A percentile compares a stretch with the other conserved stretches of the same genome.
These are phyloP conservation scores for Scedosporium minutisporum DNA, from an alignment of 2,329 filamentous ascomycete genomes.

Conservation along the genomic window DNA sequence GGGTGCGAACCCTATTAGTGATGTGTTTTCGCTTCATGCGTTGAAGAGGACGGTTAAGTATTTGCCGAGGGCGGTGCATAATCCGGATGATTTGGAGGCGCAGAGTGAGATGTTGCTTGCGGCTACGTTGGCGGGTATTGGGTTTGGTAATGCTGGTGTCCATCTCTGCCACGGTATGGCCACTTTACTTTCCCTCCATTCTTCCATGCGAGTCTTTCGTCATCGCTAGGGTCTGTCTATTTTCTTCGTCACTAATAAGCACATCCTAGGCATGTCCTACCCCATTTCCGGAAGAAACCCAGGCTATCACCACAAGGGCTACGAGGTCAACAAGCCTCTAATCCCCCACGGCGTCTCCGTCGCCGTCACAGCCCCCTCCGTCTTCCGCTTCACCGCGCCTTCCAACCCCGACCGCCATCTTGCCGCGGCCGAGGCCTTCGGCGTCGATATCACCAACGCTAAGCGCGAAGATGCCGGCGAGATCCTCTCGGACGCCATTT, in stretches of 20 bases:
- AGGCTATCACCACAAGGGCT: conserved; percentile 78
- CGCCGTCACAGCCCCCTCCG: conserved; percentile 83
- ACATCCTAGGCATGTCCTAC: conserved; percentile 72
- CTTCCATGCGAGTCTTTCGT: neutral
- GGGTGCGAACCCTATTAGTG: conserved; percentile 93
- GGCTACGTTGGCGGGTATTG: conserved; percentile 86
- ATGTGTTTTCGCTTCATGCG: conserved; percentile 89
- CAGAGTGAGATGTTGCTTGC: conserved; percentile 94
- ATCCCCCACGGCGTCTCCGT: conserved; percentile 96
- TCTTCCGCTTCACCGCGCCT: conserved; percentile 85
- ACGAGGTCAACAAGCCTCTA: conserved; percentile 63
- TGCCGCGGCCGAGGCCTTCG: conserved; percentile 80
- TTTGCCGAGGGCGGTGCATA: conserved; percentile 73
- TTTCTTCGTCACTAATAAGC: neutral
- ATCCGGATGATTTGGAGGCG: conserved; percentile 86
- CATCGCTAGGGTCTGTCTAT: conserved; percentile 1
- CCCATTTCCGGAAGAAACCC: conserved; percentile 94
- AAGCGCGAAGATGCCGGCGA: conserved; percentile 86
- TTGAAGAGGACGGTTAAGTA: conserved; percentile 81
- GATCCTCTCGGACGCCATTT: conserved; percentile 73
- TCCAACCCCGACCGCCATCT: conserved; percentile 91
- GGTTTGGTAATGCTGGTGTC: conserved; percentile 95
- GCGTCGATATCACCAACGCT: conserved; percentile 78
- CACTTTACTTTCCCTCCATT: neutral
- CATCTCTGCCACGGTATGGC: conserved; percentile 58